These are phyloP conservation scores for Pichia sp. DNA, from an alignment of 1,139 yeast genomes.

Conservation along the genomic window DNA sequence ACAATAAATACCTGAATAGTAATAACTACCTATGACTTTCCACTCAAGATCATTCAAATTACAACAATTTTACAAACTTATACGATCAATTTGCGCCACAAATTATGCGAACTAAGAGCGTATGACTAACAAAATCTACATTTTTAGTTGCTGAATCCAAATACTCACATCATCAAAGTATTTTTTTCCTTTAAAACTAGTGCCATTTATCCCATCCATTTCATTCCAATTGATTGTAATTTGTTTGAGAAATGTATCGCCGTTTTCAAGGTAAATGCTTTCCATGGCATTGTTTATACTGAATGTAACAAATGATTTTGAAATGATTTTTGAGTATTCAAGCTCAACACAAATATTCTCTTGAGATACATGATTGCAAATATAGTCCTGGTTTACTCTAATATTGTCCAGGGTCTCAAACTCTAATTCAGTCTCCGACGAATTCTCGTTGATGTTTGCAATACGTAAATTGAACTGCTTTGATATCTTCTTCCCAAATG, in stretches of 20 bases:
- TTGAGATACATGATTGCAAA: not conserved
- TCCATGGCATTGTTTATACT: conserved; percentile 14
- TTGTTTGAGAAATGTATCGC: not conserved
- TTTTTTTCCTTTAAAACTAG: conserved; percentile 12
- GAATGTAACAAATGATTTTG: conserved; percentile 6
- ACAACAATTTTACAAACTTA: too few species aligned
- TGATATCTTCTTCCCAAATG: not conserved
- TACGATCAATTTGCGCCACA: too few species aligned
- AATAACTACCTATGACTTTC: too few species aligned
- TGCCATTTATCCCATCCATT: conserved; percentile 16
- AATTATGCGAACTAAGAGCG: too few species aligned
- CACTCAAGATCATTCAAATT: too few species aligned
- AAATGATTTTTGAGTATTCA: not conserved
- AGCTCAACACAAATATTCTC: conserved; percentile 13
- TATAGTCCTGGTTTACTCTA: not conserved
- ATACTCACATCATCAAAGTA: conserved; percentile 8
- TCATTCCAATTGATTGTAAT: conserved; percentile 3
- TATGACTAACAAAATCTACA: too few species aligned
- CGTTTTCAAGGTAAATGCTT: not conserved
- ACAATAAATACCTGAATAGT: too few species aligned
- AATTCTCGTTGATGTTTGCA: not conserved
- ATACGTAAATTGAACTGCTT: not conserved
- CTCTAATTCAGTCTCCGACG: not conserved
- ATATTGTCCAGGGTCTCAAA: not conserved
- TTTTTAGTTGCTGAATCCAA: not conserved